Evolutionary conservation across 371 early-diverging fungal genomes (phyloP), one percentile per base, ranked within the genome.

Genomic region (Funneliformis caledonium): DNA sequence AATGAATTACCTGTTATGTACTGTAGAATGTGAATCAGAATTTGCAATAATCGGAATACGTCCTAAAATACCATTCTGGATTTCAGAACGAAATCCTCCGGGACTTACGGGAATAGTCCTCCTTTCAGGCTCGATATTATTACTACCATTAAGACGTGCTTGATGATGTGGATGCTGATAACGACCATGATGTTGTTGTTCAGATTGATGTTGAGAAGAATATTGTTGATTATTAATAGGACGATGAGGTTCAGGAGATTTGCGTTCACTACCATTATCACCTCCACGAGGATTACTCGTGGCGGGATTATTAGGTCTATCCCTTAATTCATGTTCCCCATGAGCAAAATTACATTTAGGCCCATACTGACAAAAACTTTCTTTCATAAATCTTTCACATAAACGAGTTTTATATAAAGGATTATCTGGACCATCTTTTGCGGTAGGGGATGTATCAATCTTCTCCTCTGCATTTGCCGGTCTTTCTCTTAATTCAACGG

Each of bases 271-370:
- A n/a, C 33, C 14, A 64, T 31, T 64, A 64, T 22, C 33, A 4
- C 47, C 48, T 37, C 37, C 37, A 26, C 60, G 16, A 60, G 56
- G 19, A 12, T 7, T n/a, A 67, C 48, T 42, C 14, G 10, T n/a
- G 64, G 50, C 37, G 12, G 60, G 22, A 22, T 10, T 48, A 45
- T 68, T 37, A 19, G 84, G 82, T 47, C 87, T 83, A 42, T 82
- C 85, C 22, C 90, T 88, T 60, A 92, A 85, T 79, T 92, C 92
- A 11, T 81, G 77, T n/a, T 86, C 85, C 72, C 90, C 91, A 72
- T 93, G 93, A 80, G 95, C 96, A 88, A 94, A 96, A 83, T 94
- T 93, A 86, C 96, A 96, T 80, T 93, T 92, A 19, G 90, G 91
- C 31, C 93, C 93, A 82, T 94, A 96, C 72, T 94, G 95, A 82